Evolutionary conservation across 805 yeast genomes (phyloP), one percentile per base, ranked within the genome.

Genomic region (Saccharomyces kudriavzevii): DNA sequence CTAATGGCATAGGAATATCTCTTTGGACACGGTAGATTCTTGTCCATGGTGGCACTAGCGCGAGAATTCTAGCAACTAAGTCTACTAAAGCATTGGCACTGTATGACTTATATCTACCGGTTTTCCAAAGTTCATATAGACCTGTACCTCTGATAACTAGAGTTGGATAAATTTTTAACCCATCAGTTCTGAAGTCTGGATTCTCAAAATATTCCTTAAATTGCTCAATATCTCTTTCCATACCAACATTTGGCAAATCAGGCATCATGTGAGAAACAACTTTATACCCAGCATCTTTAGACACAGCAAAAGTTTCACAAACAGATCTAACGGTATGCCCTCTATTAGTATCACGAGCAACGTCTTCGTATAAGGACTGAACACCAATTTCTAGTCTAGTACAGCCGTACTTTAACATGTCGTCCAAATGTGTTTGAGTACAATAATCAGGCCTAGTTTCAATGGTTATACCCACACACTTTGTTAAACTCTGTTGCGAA

Each of bases 211-310:
- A 94, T 69, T 94, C 99, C 64, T 85, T 82, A 67, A 94, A 94
- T 73, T 94, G 99, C 65, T 90, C 96, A 55, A 92, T 74, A 69
- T 94, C 99, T 69, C 99, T 81, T 72, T 94, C 99, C 96, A 92
- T 89, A 20, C 98, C 99, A 55, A 94, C 97, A 65, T 94, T 94
- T 17, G 99, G 99, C 63, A 94, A 77, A 75, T 94, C 99, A 14
- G 99, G 99, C 99, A 94, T 94, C 99, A 94, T 94, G 73, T 94
- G 99, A 59, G 96, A 84, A 25, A 94, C 99, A 52, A 94, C 96
- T 69, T 94, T 94, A 72, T 91, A 94, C 13, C 99, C 99, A 1
- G 99, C 92, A 71, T 94, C 99, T 68, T 94, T 94, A n/a, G 98
- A 96, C 48, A 87, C 82, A 0, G 89, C 88, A 74, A 94, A 94